These are phyloP conservation scores for Chalciporus pseudorubinellus DNA, from an alignment of 768 basidiomycete genomes.

Conservation along the genomic window DNA sequence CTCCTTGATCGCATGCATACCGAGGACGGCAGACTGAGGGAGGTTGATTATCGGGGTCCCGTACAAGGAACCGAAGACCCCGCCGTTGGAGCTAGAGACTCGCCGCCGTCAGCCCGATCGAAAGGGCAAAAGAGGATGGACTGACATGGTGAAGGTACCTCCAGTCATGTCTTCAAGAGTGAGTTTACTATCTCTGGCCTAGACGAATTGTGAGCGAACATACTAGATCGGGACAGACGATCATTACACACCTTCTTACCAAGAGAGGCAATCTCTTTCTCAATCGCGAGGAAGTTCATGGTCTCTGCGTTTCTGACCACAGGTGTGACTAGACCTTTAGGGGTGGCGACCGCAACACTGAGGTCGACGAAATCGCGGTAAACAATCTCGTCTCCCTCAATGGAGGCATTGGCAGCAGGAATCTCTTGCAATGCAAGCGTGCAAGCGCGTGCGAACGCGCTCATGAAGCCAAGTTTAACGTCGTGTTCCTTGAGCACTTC, in stretches of 20 bases:
- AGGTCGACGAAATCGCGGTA: slow-evolving; percentile 92
- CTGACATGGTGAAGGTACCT: slow-evolving; percentile 97
- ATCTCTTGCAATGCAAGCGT: slow-evolving; percentile 86
- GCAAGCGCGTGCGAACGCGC: slow-evolving; percentile 88
- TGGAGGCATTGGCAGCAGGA: slow-evolving; percentile 89
- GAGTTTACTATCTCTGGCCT: slow-evolving; percentile 90
- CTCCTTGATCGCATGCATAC: slow-evolving; percentile 96
- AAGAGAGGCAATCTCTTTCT: slow-evolving; percentile 85
- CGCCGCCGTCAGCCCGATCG: background rate
- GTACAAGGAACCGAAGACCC: slow-evolving; percentile 95
- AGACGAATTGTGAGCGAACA: slow-evolving; percentile 6
- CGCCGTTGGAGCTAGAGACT: slow-evolving; percentile 85
- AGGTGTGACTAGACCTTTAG: slow-evolving; percentile 95
- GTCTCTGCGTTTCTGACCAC: slow-evolving; percentile 88
- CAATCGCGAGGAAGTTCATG: slow-evolving; percentile 87
- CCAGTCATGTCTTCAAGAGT: slow-evolving; percentile 98
- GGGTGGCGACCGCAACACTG: slow-evolving; percentile 94
- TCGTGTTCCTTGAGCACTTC: slow-evolving; percentile 85
- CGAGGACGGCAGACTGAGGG: slow-evolving; percentile 92
- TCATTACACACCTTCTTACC: slow-evolving; percentile 72
- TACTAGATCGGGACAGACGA: background rate
- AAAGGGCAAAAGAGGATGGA: slow-evolving; percentile 8
- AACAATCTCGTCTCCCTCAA: slow-evolving; percentile 92
- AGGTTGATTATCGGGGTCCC: slow-evolving; percentile 99
- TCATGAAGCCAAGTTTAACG: slow-evolving; percentile 98